Evolutionary conservation across 331 rosid species (phyloP).

Genomic region (Pyrus hybrid): DNA sequence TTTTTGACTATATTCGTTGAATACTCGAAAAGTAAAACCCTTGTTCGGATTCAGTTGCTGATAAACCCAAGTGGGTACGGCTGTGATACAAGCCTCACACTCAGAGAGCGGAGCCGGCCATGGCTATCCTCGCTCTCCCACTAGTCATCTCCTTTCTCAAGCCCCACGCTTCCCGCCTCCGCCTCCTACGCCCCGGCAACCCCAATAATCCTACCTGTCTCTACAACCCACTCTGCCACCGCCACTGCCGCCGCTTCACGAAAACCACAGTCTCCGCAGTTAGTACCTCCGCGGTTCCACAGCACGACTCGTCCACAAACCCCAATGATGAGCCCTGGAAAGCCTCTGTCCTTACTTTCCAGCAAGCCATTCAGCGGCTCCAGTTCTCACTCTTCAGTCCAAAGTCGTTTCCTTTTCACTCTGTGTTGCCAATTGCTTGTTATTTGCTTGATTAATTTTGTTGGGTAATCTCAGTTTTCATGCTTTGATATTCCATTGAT

Average conservation of each 20-base stretch:
- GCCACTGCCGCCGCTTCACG: slow-evolving; percentile 30
- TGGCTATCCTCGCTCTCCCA: slow-evolving; percentile 60
- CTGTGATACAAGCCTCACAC: slow-evolving; percentile 1
- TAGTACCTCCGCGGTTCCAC: slow-evolving; percentile 33
- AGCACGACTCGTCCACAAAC: slow-evolving; percentile 24
- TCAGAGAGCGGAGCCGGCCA: slow-evolving; percentile 14
- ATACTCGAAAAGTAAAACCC: not conserved
- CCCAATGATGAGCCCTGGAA: slow-evolving; percentile 16
- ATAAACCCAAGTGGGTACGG: slow-evolving; percentile 3
- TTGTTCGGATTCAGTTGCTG: not conserved
- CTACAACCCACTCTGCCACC: slow-evolving; percentile 4
- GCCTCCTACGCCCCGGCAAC: slow-evolving; percentile 21
- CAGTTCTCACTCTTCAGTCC: slow-evolving; percentile 43
- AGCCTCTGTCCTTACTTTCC: slow-evolving; percentile 55
- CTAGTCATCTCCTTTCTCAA: slow-evolving; percentile 60
- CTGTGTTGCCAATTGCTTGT: not conserved
- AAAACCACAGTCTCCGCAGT: slow-evolving; percentile 29
- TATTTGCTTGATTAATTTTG: not conserved
- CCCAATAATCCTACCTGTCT: slow-evolving; percentile 3
- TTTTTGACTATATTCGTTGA: no score
- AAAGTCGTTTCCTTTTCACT: not conserved
- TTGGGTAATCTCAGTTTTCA: not conserved
- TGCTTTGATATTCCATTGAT: not conserved
- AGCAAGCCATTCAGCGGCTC: slow-evolving; percentile 94
- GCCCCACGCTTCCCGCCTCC: slow-evolving; percentile 38